These are phyloP conservation scores for Persicaria maculosa DNA, from an alignment of 148 eudicot species.

Conservation along the genomic window DNA sequence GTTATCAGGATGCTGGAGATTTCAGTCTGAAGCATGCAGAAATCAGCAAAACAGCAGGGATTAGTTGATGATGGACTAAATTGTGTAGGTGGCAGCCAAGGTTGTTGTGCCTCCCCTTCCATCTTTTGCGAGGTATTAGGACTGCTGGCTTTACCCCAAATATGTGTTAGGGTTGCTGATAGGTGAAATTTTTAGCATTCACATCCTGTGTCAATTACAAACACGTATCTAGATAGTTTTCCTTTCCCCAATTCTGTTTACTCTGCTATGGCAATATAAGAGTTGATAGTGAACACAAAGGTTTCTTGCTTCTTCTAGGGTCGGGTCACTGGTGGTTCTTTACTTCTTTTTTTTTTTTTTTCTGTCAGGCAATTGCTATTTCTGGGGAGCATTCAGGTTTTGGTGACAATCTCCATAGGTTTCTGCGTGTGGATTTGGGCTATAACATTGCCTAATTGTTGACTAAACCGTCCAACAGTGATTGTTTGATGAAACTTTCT, in stretches of 20 bases:
- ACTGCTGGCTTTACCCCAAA: not conserved
- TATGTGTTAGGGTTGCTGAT: not conserved
- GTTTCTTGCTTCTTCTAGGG: not conserved
- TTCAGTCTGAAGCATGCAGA: constrained; percentile 37
- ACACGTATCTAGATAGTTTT: not conserved
- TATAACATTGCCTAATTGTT: not conserved
- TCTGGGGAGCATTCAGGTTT: not conserved
- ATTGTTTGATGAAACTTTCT: not conserved
- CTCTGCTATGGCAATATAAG: not conserved
- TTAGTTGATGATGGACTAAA: constrained; percentile 21
- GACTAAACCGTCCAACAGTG: not conserved
- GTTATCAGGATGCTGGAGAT: constrained; percentile 36
- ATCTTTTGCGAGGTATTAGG: not conserved
- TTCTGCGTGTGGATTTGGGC: not conserved
- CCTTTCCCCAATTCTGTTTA: constrained; percentile 6
- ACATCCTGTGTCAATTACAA: not conserved
- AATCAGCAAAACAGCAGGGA: constrained; percentile 26
- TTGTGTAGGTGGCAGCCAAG: not conserved
- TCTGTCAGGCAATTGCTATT: not conserved
- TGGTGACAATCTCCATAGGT: not conserved
- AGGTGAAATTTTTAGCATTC: constrained; percentile 9
- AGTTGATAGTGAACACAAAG: not conserved
- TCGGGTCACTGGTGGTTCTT: no score
- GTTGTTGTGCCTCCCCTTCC: not conserved
- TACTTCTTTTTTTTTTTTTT: not conserved